Conservation (phyloP, 2,329 filamentous ascomycete genomes). For the Aspergillus awamori region DNA sequence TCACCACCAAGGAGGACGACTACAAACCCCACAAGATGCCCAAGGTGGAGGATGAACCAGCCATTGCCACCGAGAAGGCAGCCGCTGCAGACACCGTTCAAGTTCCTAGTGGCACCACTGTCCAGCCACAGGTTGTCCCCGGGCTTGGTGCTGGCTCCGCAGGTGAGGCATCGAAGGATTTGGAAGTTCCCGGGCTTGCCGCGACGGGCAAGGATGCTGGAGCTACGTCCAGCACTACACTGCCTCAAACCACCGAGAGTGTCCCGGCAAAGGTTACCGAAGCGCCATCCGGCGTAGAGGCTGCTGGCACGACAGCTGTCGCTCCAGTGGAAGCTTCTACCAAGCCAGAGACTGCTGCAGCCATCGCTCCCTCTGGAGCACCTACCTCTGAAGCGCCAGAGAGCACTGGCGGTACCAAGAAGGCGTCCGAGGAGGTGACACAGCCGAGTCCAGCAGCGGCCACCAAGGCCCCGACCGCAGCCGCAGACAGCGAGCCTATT, state of each 20-base stretch:
- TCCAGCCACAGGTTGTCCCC: conserved; percentile 26
- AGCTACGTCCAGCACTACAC: not conserved
- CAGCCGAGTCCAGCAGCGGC: not conserved
- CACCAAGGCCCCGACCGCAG: not conserved
- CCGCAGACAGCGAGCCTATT: not conserved
- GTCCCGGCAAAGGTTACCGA: not conserved
- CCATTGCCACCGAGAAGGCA: conserved; percentile 12
- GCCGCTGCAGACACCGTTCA: conserved; percentile 2
- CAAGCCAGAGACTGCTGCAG: not conserved
- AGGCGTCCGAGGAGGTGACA: not conserved
- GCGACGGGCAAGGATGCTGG: not conserved
- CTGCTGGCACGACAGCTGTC: not conserved
- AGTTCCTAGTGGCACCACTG: conserved; percentile 7
- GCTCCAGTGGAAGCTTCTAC: not conserved
- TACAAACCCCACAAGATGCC: conserved; percentile 40
- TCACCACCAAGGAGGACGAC: conserved; percentile 34
- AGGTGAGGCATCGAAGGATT: conserved; percentile 16
- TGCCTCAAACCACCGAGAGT: not conserved
- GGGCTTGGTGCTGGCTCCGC: conserved; percentile 24
- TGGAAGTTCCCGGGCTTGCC: conserved; percentile 20
- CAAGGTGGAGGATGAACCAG: conserved; percentile 33
- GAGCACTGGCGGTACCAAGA: not conserved
- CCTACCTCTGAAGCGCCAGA: not conserved
- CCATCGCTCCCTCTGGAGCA: not conserved
- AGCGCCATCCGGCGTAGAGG: not conserved